Percentiles rank a stretch among this genome's conserved stretches.
These are phyloP conservation scores for Maudiozyma turicensis DNA, from an alignment of 805 yeast genomes.

Conservation along the genomic window DNA sequence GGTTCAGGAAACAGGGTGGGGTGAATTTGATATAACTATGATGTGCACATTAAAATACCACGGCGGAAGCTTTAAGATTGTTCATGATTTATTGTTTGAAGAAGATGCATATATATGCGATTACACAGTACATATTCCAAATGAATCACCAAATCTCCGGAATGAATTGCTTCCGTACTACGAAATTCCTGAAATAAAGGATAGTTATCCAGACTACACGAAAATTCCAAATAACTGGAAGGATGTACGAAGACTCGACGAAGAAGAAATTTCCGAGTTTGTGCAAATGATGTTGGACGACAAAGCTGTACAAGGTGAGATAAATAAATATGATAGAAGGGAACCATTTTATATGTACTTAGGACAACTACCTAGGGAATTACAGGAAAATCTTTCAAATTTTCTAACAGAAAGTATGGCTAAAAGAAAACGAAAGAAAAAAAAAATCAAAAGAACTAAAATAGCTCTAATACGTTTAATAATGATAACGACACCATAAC, in stretches of 20 bases:
- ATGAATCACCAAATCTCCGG: slow-evolving; percentile 56
- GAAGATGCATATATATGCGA: slow-evolving; percentile 66
- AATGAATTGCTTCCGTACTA: slow-evolving; percentile 65
- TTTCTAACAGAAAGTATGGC: not conserved
- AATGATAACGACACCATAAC: too few relatives aligned
- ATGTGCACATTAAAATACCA: slow-evolving; percentile 63
- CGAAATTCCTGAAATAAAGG: slow-evolving; percentile 52
- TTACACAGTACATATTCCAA: slow-evolving; percentile 64
- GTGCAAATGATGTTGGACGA: slow-evolving; percentile 18
- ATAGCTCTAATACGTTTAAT: too few relatives aligned
- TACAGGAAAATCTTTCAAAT: slow-evolving; percentile 5
- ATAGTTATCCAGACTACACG: slow-evolving; percentile 23
- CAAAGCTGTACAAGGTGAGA: slow-evolving; percentile 17
- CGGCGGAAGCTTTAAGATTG: slow-evolving; percentile 69
- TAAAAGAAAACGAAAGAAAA: not conserved
- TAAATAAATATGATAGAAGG: slow-evolving; percentile 12
- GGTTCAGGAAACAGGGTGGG: slow-evolving; percentile 93
- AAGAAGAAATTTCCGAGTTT: slow-evolving; percentile 19
- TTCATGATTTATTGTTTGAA: slow-evolving; percentile 77
- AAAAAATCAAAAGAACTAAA: not conserved
- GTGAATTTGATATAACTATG: slow-evolving; percentile 84
- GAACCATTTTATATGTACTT: slow-evolving; percentile 18
- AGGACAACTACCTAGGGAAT: slow-evolving; percentile 21
- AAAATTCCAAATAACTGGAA: slow-evolving; percentile 16
- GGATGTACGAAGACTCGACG: slow-evolving; percentile 13